phyloP scores from a whole-genome alignment of 805 yeast genomes.

The Wickerhamiella slavikovae region DNA sequence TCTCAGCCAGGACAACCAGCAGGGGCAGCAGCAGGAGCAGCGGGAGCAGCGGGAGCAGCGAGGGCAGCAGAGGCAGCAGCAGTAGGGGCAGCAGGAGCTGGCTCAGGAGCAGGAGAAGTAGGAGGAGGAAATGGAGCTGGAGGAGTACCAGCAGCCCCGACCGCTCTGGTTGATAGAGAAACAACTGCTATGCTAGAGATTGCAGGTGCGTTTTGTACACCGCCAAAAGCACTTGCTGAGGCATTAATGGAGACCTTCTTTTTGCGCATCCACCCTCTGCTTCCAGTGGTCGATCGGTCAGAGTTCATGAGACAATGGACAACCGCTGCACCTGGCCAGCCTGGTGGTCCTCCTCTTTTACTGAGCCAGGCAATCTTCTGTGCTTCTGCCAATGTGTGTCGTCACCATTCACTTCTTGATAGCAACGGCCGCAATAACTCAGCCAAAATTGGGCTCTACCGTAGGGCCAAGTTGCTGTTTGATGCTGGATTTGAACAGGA shows the following conservation, averaged over 20 bases:
- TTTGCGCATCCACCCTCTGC: slow-evolving; percentile 39
- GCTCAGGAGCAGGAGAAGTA: no score
- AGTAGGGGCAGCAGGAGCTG: no score
- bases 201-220: slow-evolving; percentile 53
- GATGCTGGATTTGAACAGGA: slow-evolving; percentile 52
- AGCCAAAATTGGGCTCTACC: slow-evolving; percentile 38
- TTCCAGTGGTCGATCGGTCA: slow-evolving; percentile 46
- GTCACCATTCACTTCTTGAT: slow-evolving; percentile 31
- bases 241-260: slow-evolving; percentile 45
- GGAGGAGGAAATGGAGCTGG: no score
- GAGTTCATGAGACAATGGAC: slow-evolving; percentile 39
- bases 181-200: slow-evolving; percentile 38
- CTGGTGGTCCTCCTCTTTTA: slow-evolving; percentile 41
- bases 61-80: no score
- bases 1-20: no score
- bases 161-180: no score
- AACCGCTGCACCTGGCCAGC: slow-evolving; percentile 32
- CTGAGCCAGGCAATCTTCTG: slow-evolving; percentile 53
- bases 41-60: no score
- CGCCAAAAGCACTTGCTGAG: slow-evolving; percentile 34
- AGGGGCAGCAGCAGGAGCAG: no score
- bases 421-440: slow-evolving; percentile 25
- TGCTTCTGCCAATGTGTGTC: slow-evolving; percentile 44
- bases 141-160: no score
- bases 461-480: slow-evolving; percentile 54